Conservation (phyloP, 2,329 filamentous ascomycete species). For the Emergomyces orientalis region DNA sequence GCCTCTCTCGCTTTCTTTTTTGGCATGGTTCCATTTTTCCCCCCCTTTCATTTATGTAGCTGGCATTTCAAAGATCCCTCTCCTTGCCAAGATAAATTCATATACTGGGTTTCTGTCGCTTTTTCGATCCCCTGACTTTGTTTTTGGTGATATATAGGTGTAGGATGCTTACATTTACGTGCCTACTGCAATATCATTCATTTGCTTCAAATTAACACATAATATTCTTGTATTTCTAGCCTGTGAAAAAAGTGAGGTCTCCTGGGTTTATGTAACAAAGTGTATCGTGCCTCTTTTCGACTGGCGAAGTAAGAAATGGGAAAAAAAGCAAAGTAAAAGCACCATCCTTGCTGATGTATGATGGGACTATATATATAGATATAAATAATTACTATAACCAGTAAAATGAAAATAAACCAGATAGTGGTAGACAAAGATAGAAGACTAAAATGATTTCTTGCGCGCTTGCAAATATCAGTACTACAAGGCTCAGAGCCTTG, state of each 20-base stretch:
- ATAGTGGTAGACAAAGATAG: no score
- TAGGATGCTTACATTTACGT: neutral
- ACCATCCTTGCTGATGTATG: neutral
- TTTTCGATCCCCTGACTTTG: neutral
- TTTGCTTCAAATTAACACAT: neutral
- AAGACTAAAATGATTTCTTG: no score
- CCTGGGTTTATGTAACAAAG: neutral
- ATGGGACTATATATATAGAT: neutral
- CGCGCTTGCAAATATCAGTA: no score
- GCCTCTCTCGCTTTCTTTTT: constrained; percentile 6
- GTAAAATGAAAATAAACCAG: no score
- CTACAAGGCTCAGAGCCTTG: no score
- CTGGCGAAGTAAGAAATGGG: neutral
- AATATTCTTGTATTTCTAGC: neutral
- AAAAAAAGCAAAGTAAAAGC: neutral
- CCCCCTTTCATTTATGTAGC: neutral
- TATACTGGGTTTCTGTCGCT: neutral
- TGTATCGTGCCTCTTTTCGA: neutral
- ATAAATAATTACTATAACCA: neutral
- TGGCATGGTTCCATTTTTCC: neutral
- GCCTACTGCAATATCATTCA: neutral
- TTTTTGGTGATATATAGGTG: neutral
- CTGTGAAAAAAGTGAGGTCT: neutral
- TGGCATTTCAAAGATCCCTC: neutral
- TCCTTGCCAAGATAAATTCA: neutral